Base-by-base conservation (phyloP, 768 basidiomycete genomes). In the Sistotremastrum niveocremeum region DNA sequence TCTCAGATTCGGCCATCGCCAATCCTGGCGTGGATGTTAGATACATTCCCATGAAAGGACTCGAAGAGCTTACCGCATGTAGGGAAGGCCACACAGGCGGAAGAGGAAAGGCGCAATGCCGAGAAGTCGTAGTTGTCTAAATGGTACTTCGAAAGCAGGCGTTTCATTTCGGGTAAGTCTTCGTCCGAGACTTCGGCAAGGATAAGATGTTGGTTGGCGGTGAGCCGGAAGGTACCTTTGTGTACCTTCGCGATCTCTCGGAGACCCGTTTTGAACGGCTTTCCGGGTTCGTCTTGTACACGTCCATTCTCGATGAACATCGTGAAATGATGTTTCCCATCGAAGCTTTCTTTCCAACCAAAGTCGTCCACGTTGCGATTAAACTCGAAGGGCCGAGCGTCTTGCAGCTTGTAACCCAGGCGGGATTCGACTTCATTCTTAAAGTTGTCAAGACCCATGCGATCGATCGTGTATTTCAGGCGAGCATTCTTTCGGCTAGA, bases 271-370 rank as follows among this genome's bases (percentile, higher is more conserved):
- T 98, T 97, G 79, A 88, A 97, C 52, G 87, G 79, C 45, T 77
- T 75, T 20, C 75, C 85, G 8, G 89, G 81, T 61, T 91, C 89
- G 62, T 98, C 91, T 62, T 90, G 81, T n/a, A 99, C 76, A 20
- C 94, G 86, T 12, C 95, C 94, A 57, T 99, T 99, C 68, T 99
- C 95, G 61, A 99, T 84, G 64, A 91, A 98, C 62, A 84, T 69
- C 43, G 83, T 89, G 63, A 90, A 91, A 62, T 98, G 90, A 57
- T 90, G 83, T 52, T 72, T 78, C 49, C 90, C 91, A 55, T 97
- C 81, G 56, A 82, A 71, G 44, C 89, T 90, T 11, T 76, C 81
- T 46, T 76, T 67, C 95, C 95, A 99, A 39, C 95, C 95, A 54
- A 78, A 98, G 59, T 93, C 81, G 62, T 99, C 95, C 54, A 90